Conservation (phyloP, 139 green algal genomes). For the Chlamydomonas sp. region DNA sequence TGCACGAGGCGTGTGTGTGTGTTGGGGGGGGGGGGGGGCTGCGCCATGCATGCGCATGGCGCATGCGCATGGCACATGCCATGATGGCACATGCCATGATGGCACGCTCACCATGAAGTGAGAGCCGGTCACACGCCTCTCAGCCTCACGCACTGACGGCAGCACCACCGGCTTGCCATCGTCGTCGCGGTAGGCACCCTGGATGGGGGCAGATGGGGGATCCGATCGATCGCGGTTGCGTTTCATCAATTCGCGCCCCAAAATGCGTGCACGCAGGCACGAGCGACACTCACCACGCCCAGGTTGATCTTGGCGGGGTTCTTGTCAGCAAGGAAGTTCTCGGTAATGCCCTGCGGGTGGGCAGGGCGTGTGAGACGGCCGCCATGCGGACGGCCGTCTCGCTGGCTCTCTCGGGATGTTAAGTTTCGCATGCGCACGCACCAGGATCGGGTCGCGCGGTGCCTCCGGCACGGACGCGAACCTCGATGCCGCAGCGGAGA, state of each 20-base stretch:
- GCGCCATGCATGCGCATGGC: background rate
- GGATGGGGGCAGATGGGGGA: conserved; percentile 5
- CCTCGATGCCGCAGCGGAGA: conserved; percentile 3
- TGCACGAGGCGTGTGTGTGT: too few species aligned
- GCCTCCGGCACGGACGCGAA: conserved; percentile 6
- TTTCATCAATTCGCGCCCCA: too few species aligned
- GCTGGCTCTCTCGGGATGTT: background rate
- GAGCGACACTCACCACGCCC: conserved; percentile 60
- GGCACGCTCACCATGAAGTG: conserved; percentile 74
- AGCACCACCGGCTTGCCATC: conserved; percentile 79
- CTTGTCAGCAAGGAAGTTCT: conserved; percentile 65
- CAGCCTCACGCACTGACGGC: conserved; percentile 72
- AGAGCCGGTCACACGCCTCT: conserved; percentile 55
- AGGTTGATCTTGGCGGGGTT: conserved; percentile 85
- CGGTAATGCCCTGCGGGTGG: conserved; percentile 35
- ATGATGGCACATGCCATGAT: conserved; percentile 6
- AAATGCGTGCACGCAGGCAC: background rate
- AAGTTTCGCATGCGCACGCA: background rate
- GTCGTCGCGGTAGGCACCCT: conserved; percentile 81
- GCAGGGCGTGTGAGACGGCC: background rate
- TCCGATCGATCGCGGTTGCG: too few species aligned
- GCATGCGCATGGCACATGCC: conserved; percentile 2
- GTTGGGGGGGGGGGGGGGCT: too few species aligned
- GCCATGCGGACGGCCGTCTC: background rate
- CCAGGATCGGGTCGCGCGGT: conserved; percentile 8